phyloP scores from a whole-genome alignment of 2,329 filamentous ascomycete genomes.

The Simplicillium aogashimaense region DNA sequence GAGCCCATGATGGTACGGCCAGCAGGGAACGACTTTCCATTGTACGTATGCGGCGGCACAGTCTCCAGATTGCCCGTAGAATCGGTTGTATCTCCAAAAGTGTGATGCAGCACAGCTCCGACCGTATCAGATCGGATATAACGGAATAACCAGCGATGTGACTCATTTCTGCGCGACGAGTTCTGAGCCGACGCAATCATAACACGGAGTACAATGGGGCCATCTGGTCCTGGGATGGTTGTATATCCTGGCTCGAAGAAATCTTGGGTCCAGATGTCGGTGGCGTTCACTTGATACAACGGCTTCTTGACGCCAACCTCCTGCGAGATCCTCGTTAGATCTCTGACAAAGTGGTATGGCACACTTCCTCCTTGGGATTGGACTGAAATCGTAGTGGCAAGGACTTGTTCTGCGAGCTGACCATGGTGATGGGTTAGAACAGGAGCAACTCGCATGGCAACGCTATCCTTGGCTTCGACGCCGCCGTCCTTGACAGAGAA shows the following conservation, averaged over 20 bases:
- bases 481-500: conserved; percentile 18
- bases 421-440: conserved; percentile 25
- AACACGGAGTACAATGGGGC: conserved; percentile 1
- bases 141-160: not conserved
- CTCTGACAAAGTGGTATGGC: not conserved
- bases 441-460: conserved; percentile 22
- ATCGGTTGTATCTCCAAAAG: not conserved
- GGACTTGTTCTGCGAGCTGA: conserved; percentile 16
- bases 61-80: conserved; percentile 4
- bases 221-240: conserved; percentile 1
- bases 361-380: too few species aligned
- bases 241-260: conserved; percentile 3
- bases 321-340: not conserved
- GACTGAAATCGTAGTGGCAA: conserved; percentile 6
- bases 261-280: conserved; percentile 2
- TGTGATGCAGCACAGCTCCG: conserved; percentile 1
- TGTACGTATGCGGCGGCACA: not conserved
- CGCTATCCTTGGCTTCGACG: conserved; percentile 11
- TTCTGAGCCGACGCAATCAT: conserved; percentile 1
- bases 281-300: not conserved
- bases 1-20: conserved; percentile 1
- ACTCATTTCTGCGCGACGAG: too few species aligned
- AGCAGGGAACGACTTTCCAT: conserved; percentile 1
- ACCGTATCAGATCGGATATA: conserved; percentile 1
- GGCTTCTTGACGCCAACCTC: not conserved